Evolutionary conservation across 2,329 filamentous ascomycete genomes (phyloP).

Genomic region (Fusarium ramigenum): DNA sequence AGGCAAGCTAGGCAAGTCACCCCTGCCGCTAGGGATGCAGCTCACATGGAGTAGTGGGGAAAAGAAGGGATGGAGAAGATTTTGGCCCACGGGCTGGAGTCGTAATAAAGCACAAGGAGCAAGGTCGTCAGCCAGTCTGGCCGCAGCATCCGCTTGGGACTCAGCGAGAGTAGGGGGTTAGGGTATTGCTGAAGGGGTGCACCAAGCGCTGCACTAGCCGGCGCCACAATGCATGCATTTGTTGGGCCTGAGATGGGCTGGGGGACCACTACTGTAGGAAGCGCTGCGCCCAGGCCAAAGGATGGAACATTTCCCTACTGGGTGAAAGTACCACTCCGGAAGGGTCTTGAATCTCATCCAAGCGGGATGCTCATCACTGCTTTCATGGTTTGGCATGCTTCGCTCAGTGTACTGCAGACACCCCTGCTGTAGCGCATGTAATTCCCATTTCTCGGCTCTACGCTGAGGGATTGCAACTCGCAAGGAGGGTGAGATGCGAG

Average conservation of each 20-base stretch:
- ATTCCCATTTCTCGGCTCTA: constrained; percentile 27
- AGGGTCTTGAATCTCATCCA: constrained; percentile 42
- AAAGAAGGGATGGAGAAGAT: constrained; percentile 47
- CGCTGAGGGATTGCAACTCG: not conserved
- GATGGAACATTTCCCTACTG: constrained; percentile 41
- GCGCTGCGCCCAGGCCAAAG: constrained; percentile 19
- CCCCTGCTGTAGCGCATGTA: constrained; percentile 24
- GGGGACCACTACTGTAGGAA: constrained; percentile 19
- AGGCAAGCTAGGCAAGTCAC: constrained; percentile 17
- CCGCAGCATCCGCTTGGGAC: not conserved
- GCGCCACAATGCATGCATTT: constrained; percentile 28
- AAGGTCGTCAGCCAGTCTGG: constrained; percentile 26
- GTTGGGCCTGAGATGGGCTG: constrained; percentile 20
- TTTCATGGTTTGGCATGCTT: constrained; percentile 40
- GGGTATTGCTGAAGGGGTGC: not conserved
- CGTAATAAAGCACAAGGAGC: constrained; percentile 14
- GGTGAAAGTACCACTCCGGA: constrained; percentile 42
- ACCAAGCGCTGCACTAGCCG: not conserved
- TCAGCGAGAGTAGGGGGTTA: not conserved
- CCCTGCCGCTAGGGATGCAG: constrained; percentile 42
- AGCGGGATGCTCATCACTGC: constrained; percentile 42
- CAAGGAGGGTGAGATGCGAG: not conserved
- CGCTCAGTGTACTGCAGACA: constrained; percentile 9
- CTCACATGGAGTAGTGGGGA: constrained; percentile 30
- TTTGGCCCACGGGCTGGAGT: constrained; percentile 41